Base-by-base conservation (phyloP, 495 filamentous ascomycete species). In the Penicillium taxi region DNA sequence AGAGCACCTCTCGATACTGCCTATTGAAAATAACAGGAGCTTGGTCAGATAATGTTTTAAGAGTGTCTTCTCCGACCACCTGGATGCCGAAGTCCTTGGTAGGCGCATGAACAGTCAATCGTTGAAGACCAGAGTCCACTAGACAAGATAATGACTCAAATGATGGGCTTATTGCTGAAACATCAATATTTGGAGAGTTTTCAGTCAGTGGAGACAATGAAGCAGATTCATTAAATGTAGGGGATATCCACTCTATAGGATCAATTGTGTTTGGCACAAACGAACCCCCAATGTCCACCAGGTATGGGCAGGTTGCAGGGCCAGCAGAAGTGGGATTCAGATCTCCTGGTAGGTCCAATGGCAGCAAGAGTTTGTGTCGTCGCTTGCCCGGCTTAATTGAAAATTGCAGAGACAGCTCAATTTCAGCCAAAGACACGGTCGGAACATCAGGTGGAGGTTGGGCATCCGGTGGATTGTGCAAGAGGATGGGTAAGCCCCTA, bases 21-120 rank as follows among this genome's bases (percentile, higher is more conserved):
- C 30, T 41, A 25, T 51, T 63, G 42, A 71, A 67, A 4, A 64
- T 27, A 12, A 35, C 47, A 11, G 67, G 67, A 1, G 52, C 55
- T 3, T 65, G 47, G 2, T 41, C 23, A 0, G 48, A 45, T 13
- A 71, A 38, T 26, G 34, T 51, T 14, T 41, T 32, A 4, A 44
- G 32, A n/a, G 35, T 25, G 12, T 35, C 24, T 12, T 45, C 36
- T 6, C 33, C 38, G 9, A 36, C 26, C 8, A 39, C n/a, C 14
- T 32, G 17, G 9, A 52, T 35, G 27, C 36, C 14, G 8, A 17
- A 27, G 14, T 20, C 16, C 19, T 44, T 42, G 7, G 15, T 24
- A 9, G 24, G 9, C 24, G 24, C 32, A 3, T 47, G 41, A 12
- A 42, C 22, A 5, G 66, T 31, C 18, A 67, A 41, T 9, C 27